These are phyloP conservation scores for Lentinula guzmanii DNA, from an alignment of 768 basidiomycete genomes.

Conservation along the genomic window DNA sequence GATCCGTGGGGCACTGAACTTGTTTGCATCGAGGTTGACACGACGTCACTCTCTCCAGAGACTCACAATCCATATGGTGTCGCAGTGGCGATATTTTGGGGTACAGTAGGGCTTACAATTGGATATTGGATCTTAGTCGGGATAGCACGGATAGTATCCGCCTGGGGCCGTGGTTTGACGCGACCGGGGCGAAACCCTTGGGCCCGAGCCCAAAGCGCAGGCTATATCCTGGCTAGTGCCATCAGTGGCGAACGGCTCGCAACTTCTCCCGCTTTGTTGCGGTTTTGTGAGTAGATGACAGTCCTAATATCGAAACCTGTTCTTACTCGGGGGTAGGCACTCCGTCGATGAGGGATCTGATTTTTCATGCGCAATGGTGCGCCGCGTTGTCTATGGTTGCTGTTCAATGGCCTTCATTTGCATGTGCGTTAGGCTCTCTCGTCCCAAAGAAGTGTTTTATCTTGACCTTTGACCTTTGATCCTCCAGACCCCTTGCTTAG, in stretches of 20 bases:
- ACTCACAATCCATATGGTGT: conserved; percentile 56
- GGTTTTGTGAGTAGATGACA: conserved; percentile 64
- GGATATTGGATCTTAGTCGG: conserved; percentile 81
- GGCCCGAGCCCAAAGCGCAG: conserved; percentile 73
- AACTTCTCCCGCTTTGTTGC: conserved; percentile 76
- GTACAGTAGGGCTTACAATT: conserved; percentile 64
- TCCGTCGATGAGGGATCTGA: conserved; percentile 85
- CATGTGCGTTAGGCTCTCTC: conserved; percentile 50
- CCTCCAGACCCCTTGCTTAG: conserved; percentile 79
- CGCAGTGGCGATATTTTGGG: conserved; percentile 67
- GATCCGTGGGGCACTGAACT: conserved; percentile 82
- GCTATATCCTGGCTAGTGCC: conserved; percentile 87
- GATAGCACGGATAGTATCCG: conserved; percentile 75
- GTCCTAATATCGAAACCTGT: neutral
- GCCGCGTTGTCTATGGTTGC: conserved; percentile 87
- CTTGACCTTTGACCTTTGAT: neutral
- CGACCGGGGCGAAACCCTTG: conserved; percentile 57
- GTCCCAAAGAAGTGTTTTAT: neutral
- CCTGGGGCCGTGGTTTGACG: conserved; percentile 71
- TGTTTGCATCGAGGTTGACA: conserved; percentile 71
- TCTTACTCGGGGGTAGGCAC: conserved; percentile 50
- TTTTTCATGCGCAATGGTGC: conserved; percentile 93
- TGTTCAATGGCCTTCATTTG: conserved; percentile 90
- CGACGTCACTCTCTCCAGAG: conserved; percentile 70
- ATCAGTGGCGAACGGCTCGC: conserved; percentile 89